Conservation (phyloP, 805 yeast species). For the Candida dendrica region DNA sequence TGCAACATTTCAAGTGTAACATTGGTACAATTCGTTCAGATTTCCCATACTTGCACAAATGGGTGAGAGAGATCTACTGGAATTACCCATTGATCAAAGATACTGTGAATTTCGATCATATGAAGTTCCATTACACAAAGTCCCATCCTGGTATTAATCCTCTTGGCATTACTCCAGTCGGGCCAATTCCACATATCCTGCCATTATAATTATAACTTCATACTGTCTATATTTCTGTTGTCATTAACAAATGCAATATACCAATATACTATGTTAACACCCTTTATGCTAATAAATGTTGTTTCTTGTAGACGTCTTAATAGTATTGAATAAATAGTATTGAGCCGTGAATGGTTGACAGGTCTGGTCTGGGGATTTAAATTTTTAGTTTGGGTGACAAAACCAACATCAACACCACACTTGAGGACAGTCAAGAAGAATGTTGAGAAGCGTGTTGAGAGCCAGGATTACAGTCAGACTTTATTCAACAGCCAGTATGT, state of each 20-base stretch:
- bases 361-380: too few relatives aligned
- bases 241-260: background rate
- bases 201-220: conserved; percentile 24
- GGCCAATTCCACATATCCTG: conserved; percentile 75
- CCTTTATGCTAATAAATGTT: too few relatives aligned
- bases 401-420: too few relatives aligned
- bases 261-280: too few relatives aligned
- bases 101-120: conserved; percentile 84
- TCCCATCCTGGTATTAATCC: conserved; percentile 81
- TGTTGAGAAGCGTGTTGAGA: too few relatives aligned
- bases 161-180: conserved; percentile 74
- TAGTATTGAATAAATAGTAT: too few relatives aligned
- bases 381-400: too few relatives aligned
- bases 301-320: too few relatives aligned
- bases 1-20: conserved; percentile 93
- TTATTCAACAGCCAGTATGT: too few relatives aligned
- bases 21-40: conserved; percentile 70
- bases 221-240: background rate
- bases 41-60: conserved; percentile 70
- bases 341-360: too few relatives aligned
- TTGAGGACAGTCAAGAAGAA: too few relatives aligned
- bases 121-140: conserved; percentile 85
- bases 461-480: too few relatives aligned
- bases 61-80: conserved; percentile 87
- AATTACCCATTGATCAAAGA: conserved; percentile 57